These are phyloP conservation scores for Globisporangium perplexum DNA, from an alignment of 352 stramenopile species.

Conservation along the genomic window DNA sequence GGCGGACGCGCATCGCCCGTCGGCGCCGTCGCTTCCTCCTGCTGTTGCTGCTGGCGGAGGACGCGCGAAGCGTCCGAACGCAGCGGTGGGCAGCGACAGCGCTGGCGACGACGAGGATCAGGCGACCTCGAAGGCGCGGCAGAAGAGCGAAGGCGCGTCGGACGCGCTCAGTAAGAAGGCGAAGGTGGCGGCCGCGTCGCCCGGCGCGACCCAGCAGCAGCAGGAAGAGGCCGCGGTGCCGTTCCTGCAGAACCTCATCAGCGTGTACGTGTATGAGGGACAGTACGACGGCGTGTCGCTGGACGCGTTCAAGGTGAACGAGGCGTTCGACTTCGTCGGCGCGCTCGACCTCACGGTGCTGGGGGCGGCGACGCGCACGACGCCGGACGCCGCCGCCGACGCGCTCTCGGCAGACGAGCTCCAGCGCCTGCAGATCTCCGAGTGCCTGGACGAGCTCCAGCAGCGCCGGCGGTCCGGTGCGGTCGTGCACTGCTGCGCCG, in stretches of 20 bases:
- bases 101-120: neutral
- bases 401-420: constrained; percentile 26
- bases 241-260: constrained; percentile 31
- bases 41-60: neutral
- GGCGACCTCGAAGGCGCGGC: neutral
- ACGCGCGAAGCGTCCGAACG: constrained; percentile 29
- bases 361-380: constrained; percentile 11
- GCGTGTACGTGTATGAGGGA: constrained; percentile 67
- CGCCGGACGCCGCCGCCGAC: constrained; percentile 13
- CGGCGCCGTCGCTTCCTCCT: neutral
- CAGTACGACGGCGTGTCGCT: constrained; percentile 42
- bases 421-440: constrained; percentile 53
- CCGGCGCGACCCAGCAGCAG: neutral
- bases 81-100: constrained; percentile 17
- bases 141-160: constrained; percentile 6
- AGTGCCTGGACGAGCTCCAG: constrained; percentile 55
- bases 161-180: constrained; percentile 29
- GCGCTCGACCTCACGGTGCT: constrained; percentile 63
- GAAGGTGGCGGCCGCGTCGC: constrained; percentile 13
- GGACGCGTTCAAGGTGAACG: constrained; percentile 76
- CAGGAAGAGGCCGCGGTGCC: neutral
- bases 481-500: constrained; percentile 66
- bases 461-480: constrained; percentile 39
- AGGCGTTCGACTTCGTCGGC: constrained; percentile 77
- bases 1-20: neutral